Conservation (phyloP, 805 yeast genomes). For the Candida gorgasii region DNA sequence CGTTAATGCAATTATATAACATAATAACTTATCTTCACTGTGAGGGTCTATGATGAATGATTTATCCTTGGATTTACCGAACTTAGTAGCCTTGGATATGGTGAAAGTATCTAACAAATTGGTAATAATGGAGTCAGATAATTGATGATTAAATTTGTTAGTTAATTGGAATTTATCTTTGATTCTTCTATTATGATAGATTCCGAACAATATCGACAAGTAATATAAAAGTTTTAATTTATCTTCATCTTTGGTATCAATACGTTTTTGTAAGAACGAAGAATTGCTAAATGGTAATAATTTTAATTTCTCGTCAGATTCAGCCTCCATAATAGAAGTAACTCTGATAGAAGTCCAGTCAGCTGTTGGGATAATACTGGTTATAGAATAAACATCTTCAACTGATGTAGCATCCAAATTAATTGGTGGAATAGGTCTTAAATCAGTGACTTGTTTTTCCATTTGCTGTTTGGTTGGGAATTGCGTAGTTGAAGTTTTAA, state of each 20-base stretch:
- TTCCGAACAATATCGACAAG: conserved; percentile 75
- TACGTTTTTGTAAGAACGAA: conserved; percentile 47
- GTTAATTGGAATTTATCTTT: conserved; percentile 58
- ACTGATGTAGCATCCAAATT: conserved; percentile 78
- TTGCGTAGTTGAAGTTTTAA: conserved; percentile 64
- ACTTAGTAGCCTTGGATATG: conserved; percentile 57
- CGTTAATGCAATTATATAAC: conserved; percentile 70
- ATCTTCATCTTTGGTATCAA: conserved; percentile 45
- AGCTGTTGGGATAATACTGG: conserved; percentile 64
- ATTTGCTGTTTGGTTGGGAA: conserved; percentile 74
- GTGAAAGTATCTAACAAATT: conserved; percentile 75
- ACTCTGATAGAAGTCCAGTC: conserved; percentile 68
- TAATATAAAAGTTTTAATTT: conserved; percentile 75
- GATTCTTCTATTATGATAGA: conserved; percentile 70
- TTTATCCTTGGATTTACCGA: conserved; percentile 74
- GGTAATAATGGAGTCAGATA: conserved; percentile 73
- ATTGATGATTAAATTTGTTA: conserved; percentile 58
- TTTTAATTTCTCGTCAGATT: conserved; percentile 50
- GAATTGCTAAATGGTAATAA: conserved; percentile 65
- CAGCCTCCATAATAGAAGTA: conserved; percentile 57
- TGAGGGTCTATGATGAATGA: conserved; percentile 84
- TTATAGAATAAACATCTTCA: conserved; percentile 78
- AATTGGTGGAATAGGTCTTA: conserved; percentile 82
- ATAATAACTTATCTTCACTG: conserved; percentile 81
- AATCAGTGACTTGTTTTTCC: conserved; percentile 54